Conservation (phyloP, 2,329 filamentous ascomycete species). For the Cladosporium sp. region DNA sequence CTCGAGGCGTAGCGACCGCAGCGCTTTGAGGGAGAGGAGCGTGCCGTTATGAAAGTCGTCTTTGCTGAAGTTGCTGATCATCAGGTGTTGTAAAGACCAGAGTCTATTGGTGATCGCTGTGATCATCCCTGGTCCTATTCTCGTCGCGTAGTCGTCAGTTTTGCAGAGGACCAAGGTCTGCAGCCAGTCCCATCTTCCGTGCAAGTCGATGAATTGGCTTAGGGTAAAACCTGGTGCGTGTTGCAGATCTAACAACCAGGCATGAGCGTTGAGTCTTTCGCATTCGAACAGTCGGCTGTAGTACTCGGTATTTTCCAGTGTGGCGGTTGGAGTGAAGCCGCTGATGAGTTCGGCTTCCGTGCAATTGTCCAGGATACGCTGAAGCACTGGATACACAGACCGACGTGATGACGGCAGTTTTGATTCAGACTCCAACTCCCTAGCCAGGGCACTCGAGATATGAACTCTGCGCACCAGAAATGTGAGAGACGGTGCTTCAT, state of each 20-base stretch:
- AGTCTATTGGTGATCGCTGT: conserved; percentile 50
- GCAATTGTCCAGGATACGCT: conserved; percentile 56
- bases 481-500: conserved; percentile 48
- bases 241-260: conserved; percentile 46
- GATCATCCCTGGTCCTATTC: conserved; percentile 52
- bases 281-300: conserved; percentile 43
- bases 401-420: conserved; percentile 34
- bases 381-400: conserved; percentile 50
- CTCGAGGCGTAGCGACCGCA: conserved; percentile 53
- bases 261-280: conserved; percentile 50
- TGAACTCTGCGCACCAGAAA: conserved; percentile 51
- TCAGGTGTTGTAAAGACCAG: conserved; percentile 51
- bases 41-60: conserved; percentile 55
- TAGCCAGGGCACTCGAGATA: conserved; percentile 45
- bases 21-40: conserved; percentile 48
- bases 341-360: conserved; percentile 53
- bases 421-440: conserved; percentile 31
- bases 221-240: conserved; percentile 41
- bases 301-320: conserved; percentile 9
- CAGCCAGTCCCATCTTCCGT: conserved; percentile 46
- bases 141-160: conserved; percentile 28
- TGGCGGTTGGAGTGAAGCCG: conserved; percentile 47
- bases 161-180: conserved; percentile 51
- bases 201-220: conserved; percentile 52
- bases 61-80: conserved; percentile 50